These are phyloP conservation scores for Colletotrichum sidae DNA, from an alignment of 2,329 filamentous ascomycete genomes.

Conservation along the genomic window DNA sequence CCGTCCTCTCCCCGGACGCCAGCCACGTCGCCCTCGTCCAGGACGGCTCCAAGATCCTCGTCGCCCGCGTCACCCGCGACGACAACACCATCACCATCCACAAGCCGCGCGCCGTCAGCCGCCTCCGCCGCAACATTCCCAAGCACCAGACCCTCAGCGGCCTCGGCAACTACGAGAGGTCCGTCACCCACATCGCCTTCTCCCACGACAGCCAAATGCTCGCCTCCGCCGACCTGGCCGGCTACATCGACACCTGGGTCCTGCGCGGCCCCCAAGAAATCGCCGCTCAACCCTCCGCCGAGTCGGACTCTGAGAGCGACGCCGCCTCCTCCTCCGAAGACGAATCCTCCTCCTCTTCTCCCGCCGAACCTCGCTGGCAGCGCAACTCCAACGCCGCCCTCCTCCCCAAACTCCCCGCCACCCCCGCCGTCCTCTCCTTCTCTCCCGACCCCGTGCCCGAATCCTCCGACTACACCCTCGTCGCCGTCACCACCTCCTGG, in stretches of 20 bases:
- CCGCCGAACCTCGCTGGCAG: constrained; percentile 75
- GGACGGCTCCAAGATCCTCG: constrained; percentile 67
- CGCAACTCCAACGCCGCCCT: constrained; percentile 77
- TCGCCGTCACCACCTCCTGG: constrained; percentile 65
- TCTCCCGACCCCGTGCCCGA: constrained; percentile 58
- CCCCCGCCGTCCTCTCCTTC: constrained; percentile 78
- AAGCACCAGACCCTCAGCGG: constrained; percentile 71
- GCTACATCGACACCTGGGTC: constrained; percentile 89
- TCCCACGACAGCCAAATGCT: constrained; percentile 84
- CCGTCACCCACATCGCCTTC: constrained; percentile 80
- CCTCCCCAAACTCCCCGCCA: constrained; percentile 75
- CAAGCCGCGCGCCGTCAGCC: constrained; percentile 58
- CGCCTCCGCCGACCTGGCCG: constrained; percentile 83
- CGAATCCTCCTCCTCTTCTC: constrained; percentile 52
- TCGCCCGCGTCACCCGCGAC: constrained; percentile 57
- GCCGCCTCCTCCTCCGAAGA: constrained; percentile 52
- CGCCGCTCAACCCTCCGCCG: constrained; percentile 45
- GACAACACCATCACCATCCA: constrained; percentile 38
- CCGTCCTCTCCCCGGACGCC: constrained; percentile 77
- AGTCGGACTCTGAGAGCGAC: constrained; percentile 39
- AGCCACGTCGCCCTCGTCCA: constrained; percentile 77
- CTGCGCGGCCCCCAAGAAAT: constrained; percentile 50
- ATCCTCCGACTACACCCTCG: constrained; percentile 60
- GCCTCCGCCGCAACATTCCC: constrained; percentile 65
- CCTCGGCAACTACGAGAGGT: constrained; percentile 80